Base-by-base conservation (phyloP, 2,329 filamentous ascomycete genomes). In the Emmonsiellopsis sp. region DNA sequence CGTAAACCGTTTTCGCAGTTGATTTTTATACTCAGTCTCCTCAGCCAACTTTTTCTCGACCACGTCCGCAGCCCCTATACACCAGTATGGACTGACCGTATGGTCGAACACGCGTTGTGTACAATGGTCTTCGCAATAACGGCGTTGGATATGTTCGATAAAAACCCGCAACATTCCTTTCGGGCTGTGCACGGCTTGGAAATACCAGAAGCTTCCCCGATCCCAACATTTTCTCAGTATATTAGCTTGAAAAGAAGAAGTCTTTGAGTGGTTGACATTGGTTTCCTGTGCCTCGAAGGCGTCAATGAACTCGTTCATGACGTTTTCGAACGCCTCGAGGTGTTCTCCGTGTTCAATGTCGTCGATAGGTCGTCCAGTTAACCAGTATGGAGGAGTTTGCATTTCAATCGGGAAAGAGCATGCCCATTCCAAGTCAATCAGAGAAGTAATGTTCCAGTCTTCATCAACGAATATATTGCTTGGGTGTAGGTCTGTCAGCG, bases 261-360 rank as follows among this genome's bases (percentile, higher is more conserved):
- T 31, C 32, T 51, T 32, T 35, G 31, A 13, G 34, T 31, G 43
- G 9, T 7, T n/a, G 34, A 8, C 15, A 16, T 26, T 16, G 30
- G 20, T 38, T 41, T 53, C 51, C 30, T 49, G 32, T 1, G 49
- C 30, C 26, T 53, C 51, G 35, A 53, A 53, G 10, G 30, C 40
- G 15, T 48, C 37, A 5, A 53, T 53, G 43, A 53, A 53, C 26
- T 53, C 51, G 13, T 41, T 52, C n/a, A 58, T 50, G 7, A 56
- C 50, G 11, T 42, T 45, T 6, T 54, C 52, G 31, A 51, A 70
- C 65, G 56, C 76, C 72, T 1, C 70, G 72, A 1, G 73, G 73
- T 56, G 47, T 16, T 42, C 49, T 15, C 43, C 47, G 1, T 40
- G n/a, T 16, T 46, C 49, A 44, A 59, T 50, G 20, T 40, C 10